Conservation (phyloP, 192 early-diverging fungal genomes). For the Linnemannia elongata region DNA sequence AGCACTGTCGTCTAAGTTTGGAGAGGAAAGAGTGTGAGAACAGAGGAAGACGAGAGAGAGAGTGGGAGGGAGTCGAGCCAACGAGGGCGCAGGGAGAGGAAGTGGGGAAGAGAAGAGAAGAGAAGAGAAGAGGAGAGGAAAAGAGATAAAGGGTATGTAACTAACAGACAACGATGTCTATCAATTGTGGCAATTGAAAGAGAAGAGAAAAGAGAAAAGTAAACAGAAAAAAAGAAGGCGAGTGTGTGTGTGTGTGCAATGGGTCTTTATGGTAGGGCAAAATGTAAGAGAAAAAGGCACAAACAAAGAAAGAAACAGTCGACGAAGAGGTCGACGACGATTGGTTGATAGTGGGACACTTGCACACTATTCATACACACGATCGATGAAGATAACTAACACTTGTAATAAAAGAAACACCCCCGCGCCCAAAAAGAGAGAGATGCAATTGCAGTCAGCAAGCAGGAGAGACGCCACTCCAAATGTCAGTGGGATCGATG, state of each 20-base stretch:
- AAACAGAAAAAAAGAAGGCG: no score
- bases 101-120: neutral
- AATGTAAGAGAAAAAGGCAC: neutral
- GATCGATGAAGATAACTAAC: neutral
- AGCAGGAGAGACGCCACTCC: neutral
- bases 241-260: neutral
- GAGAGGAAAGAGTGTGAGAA: neutral
- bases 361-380: neutral
- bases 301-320: neutral
- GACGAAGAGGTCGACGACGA: neutral
- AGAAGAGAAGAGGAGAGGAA: neutral
- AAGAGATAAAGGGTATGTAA: neutral
- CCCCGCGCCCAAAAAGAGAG: neutral
- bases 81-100: neutral
- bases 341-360: neutral
- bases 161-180: neutral
- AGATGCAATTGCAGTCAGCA: neutral
- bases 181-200: neutral
- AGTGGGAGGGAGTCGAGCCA: neutral
- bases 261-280: neutral
- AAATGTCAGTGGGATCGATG: no score
- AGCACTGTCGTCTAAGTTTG: neutral
- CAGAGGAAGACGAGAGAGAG: neutral
- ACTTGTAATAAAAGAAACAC: neutral
- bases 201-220: neutral